Evolutionary conservation across 2,329 filamentous ascomycete species (phyloP), one percentile per base, ranked within the genome.

Genomic region (Stagonosporopsis chrysanthemi): DNA sequence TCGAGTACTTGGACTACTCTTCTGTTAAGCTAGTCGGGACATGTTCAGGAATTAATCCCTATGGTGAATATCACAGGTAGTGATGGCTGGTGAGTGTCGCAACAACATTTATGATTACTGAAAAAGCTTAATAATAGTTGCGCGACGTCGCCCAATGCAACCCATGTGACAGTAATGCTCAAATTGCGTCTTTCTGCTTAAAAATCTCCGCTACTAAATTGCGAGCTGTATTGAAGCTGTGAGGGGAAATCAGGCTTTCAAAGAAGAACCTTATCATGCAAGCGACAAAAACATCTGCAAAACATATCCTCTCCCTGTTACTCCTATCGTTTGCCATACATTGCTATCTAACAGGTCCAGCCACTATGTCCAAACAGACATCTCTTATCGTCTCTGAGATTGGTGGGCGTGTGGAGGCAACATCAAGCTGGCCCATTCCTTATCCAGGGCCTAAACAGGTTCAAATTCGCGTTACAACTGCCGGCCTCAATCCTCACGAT

Each of bases 401-500:
- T n/a, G 45, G 45, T 8, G 45, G 45, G 17, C 45, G 45, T n/a
- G 35, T 48, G 3, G 9, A 15, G 8, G 15, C 45, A 22, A 48
- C 24, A n/a, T 39, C 24, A 39, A n/a, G 38, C 11, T 48, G 33
- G 45, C 45, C 35, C n/a, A 15, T 48, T 15, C 35, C 45, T 14
- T 35, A 39, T 11, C 45, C 45, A 28, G 45, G 45, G 8, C 24
- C 14, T 19, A 48, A 48, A 12, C 45, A 48, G 28, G 45, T 48
- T 12, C 45, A 48, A 29, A 29, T 39, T 6, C 45, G 45, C 4
- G 45, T 48, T 3, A 48, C 45, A 29, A 35, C 39, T 1, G 45
- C 45, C 3, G 45, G 35, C 4, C 33, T 48, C 33, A 39, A 48
- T 38, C 74, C 73, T 1, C 77, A 80, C 52, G 79, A 81, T 64